Evolutionary conservation across 1,284 basidiomycete genomes (phyloP).

Genomic region (Cutaneotrichosporon daszewskae): DNA sequence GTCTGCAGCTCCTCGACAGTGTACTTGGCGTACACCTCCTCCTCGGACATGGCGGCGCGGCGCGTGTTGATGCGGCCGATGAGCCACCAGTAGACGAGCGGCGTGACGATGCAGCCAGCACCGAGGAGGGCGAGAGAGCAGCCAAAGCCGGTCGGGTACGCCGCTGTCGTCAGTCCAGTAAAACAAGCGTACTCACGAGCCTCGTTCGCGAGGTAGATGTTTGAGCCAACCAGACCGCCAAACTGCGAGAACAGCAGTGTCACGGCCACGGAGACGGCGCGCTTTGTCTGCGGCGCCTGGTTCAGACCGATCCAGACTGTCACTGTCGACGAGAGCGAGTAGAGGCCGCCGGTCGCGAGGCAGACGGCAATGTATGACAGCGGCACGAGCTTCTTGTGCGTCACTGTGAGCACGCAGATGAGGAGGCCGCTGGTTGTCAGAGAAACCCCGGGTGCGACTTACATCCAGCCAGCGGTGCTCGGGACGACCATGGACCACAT

Average conservation of each 20-base stretch:
- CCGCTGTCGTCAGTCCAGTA: background rate
- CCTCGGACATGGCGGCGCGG: constrained; percentile 19
- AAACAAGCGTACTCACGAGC: no score
- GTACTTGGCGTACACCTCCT: constrained; percentile 25
- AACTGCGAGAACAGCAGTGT: constrained; percentile 1
- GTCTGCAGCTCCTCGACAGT: constrained; percentile 18
- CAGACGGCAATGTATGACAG: constrained; percentile 16
- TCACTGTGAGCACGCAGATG: background rate
- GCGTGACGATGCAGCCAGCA: constrained; percentile 1
- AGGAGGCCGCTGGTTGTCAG: no score
- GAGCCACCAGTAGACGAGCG: constrained; percentile 3
- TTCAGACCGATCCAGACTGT: constrained; percentile 25
- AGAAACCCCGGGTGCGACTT: background rate
- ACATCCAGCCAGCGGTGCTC: background rate
- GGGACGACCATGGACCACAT: constrained; percentile 12
- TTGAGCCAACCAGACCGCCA: constrained; percentile 23
- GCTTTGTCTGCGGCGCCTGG: constrained; percentile 24
- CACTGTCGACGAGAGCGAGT: constrained; percentile 23
- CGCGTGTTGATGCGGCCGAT: constrained; percentile 17
- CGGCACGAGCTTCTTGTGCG: constrained; percentile 9
- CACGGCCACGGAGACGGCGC: constrained; percentile 21
- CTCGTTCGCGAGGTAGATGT: constrained; percentile 1
- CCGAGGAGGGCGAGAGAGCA: constrained; percentile 17
- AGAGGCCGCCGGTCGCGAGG: constrained; percentile 24
- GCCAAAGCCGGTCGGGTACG: constrained; percentile 27